Base-by-base conservation (phyloP, 768 basidiomycete genomes). In the Termitomyces sp. region DNA sequence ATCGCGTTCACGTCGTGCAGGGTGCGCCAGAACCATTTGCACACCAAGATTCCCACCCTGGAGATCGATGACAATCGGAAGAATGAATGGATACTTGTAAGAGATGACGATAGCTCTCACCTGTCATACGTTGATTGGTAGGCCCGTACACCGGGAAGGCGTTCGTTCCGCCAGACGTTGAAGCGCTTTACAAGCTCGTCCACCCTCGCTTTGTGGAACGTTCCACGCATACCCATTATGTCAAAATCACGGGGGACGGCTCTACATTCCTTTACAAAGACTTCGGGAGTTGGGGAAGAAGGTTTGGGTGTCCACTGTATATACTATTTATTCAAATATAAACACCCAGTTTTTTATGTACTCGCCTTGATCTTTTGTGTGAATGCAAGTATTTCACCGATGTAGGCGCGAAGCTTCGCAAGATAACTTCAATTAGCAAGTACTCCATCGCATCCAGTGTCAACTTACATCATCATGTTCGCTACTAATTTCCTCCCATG, bases 81-180 rank as follows among this genome's bases (percentile, higher is more conserved):
- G 3, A 10, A n/a, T 48, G 23, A n/a, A 5, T 33, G 15, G 1
- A 48, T 25, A 48, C 16, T n/a, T 10, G 16, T 6, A 22, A 2
- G 33, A 16, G 53, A 48, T 44, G 57, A 44, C 10, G 41, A 51
- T 33, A 22, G 52, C 44, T 66, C 76, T 36, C 65, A 85, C 81
- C 86, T 81, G 64, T 95, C 92, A 61, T 94, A 93, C n/a, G 80
- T 85, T 0, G 91, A 94, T 63, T 91, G 86, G 63, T 91, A 87
- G 4, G 91, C 91, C 32, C 86, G 82, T 23, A 84, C 81, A 3
- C 91, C 91, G 18, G 90, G 82, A 5, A 84, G 66, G 31, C 92
- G 81, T 56, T 88, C 80, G 36, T 76, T 75, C 31, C 89, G 78
- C 91, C 89, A 91, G 18, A 75, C 66, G 40, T 82, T 80, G 65